Conservation (phyloP, 225 moss, liverwort and hornwort genomes). For the Pseudisothecium myosuroides region DNA sequence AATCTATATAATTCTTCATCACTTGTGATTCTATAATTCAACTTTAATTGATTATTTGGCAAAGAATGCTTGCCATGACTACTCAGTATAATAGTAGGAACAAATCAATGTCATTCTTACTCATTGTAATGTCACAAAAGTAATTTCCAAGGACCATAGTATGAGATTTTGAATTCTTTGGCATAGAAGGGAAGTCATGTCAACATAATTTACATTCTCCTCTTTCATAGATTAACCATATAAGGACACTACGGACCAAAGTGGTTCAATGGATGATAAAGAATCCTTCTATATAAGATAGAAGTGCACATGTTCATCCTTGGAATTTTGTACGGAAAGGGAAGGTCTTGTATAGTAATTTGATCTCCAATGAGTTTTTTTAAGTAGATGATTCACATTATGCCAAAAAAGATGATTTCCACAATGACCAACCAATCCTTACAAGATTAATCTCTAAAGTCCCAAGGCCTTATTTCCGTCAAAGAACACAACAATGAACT, state of each 20-base stretch:
- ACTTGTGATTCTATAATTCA: background rate
- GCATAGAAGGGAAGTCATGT: background rate
- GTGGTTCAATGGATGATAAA: too few relatives aligned
- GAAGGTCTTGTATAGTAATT: too few relatives aligned
- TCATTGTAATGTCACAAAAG: background rate
- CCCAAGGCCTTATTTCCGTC: too few relatives aligned
- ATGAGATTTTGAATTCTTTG: background rate
- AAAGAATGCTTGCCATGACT: background rate
- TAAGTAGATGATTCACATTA: too few relatives aligned
- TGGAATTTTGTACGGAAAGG: too few relatives aligned
- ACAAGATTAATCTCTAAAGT: too few relatives aligned
- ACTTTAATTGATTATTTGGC: background rate
- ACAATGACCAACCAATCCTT: too few relatives aligned
- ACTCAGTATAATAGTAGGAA: fast-evolving
- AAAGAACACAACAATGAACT: too few relatives aligned
- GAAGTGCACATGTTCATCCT: too few relatives aligned
- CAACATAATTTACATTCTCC: background rate
- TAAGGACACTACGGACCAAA: fast-evolving
- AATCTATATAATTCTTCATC: background rate
- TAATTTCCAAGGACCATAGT: background rate
- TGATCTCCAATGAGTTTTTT: too few relatives aligned
- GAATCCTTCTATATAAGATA: too few relatives aligned
- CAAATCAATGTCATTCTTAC: background rate
- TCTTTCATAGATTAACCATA: background rate
- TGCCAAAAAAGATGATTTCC: too few relatives aligned